These are phyloP conservation scores for Dichotomocladium elegans DNA, from an alignment of 371 early-diverging fungal genomes.

Conservation along the genomic window DNA sequence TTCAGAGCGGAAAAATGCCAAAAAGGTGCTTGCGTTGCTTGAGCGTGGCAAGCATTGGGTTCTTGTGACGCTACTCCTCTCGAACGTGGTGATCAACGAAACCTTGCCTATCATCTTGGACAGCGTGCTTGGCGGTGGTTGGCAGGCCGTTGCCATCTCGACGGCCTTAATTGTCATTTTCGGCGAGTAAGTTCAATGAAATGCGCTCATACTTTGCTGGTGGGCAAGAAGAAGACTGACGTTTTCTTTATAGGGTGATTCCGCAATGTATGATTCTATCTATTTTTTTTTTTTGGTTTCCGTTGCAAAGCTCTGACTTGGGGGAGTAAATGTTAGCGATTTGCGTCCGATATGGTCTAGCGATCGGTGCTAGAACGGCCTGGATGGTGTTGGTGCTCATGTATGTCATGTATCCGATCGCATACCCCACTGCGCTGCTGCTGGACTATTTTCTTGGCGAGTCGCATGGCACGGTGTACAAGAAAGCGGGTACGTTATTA, in stretches of 20 bases:
- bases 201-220: background rate
- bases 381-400: constrained; percentile 65
- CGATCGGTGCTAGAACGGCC: constrained; percentile 65
- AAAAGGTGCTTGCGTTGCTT: constrained; percentile 62
- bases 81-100: constrained; percentile 92
- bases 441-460: constrained; percentile 79
- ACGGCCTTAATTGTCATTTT: constrained; percentile 87
- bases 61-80: constrained; percentile 82
- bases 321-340: constrained; percentile 35
- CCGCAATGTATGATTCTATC: constrained; percentile 31
- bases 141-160: constrained; percentile 85
- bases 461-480: constrained; percentile 76
- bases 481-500: constrained; percentile 60
- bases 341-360: constrained; percentile 68
- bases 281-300: constrained; percentile 52
- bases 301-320: too few relatives aligned
- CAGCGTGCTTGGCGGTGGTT: constrained; percentile 69
- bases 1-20: constrained; percentile 63
- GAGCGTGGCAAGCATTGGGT: constrained; percentile 78
- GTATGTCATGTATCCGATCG: constrained; percentile 70
- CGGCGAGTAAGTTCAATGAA: constrained; percentile 74
- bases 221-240: too few relatives aligned
- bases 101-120: constrained; percentile 91
- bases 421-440: constrained; percentile 76
- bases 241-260: constrained; percentile 47